Base-by-base conservation (phyloP, 306 rosid genomes). In the Medicago lupulina region DNA sequence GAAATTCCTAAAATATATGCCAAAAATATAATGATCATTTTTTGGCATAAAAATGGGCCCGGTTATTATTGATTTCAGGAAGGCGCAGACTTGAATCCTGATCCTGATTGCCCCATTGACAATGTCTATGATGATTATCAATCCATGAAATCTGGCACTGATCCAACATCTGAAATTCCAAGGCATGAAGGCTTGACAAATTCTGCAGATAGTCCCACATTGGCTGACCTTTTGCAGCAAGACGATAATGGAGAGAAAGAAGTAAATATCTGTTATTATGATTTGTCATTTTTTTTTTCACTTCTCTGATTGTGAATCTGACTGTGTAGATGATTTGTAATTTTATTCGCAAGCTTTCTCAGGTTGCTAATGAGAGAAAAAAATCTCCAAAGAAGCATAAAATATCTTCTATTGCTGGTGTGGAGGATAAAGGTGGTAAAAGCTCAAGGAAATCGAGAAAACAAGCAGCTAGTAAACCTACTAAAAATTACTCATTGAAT, bases 401-500 rank as follows among this genome's bases (percentile, higher is more conserved):
- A 55, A 79, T 44, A 65, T 76, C 80, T 69, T 76, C 83, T 61
- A 38, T 49, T 61, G 64, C 75, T 39, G 46, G 55, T 21, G 82
- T 71, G 79, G 86, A 76, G 54, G 77, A 81, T 23, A 76, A 85
- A 61, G 82, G 71, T 66, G 82, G 54, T 68, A 81, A 82, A 78
- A 75, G 88, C 51, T 75, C 79, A 40, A 88, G 85, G 87, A 77
- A 80, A 70, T 65, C 58, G 71, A 87, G 89, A 79, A 86, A 86
- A 83, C 74, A 64, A 69, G 75, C 62, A 63, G 40, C 81, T 76
- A 36, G 12, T 51, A 85, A 75, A 76, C 77, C 80, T 82, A 80
- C 74, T 49, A 87, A 82, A 67, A 84, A 77, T n/a, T n/a, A n/a
- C 64, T 77, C 74, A 17, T 79, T 73, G 59, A 71, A 71, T 74